Evolutionary conservation across 768 basidiomycete species (phyloP), one percentile per base, ranked within the genome.

Genomic region (Hortiboletus campestris): DNA sequence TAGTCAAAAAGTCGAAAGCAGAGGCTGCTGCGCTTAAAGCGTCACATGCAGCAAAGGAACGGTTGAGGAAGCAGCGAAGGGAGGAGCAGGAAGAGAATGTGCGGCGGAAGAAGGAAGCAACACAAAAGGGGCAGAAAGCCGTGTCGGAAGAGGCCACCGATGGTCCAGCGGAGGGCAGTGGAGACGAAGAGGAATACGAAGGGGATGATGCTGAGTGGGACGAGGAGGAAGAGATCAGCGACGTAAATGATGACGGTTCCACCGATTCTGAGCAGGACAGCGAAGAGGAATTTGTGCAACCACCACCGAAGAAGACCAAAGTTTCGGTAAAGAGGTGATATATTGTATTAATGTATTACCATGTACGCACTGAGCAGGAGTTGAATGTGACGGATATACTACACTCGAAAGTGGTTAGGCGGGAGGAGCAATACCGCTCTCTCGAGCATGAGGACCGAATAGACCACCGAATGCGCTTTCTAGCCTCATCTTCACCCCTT

Each of bases 1-100:
- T 68, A 97, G 96, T 98, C 48, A 91, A 92, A 78, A 98, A 95
- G 73, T 80, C 89, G 36, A 92, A 89, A 72, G 83, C 86, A 47
- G 87, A 95, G 61, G 76, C 80, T 19, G 76, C 79, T 29, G 79
- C 76, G 12, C 82, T 87, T 56, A 86, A 88, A 64, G 82, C 83
- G 25, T 83, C 86, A 25, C 91, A 94, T 66, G 87, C 84, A 3
- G 88, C 84, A 22, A 90, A 89, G 64, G 86, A 85, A 59, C 87
- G 80, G 68, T 69, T 92, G 42, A 82, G 85, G 60, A 86, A 88
- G 63, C 80, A 91, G 62, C 79, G 94, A 59, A 78, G 89, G 61
- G 88, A 89, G 56, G 92, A 97, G 67, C 97, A 98, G 67, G 94
- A 93, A 68, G 80, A 82, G 51, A 99, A 98, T 71, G 91, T 98